A percentile compares a stretch with the other conserved stretches of the same genome.
Conservation (phyloP, 768 basidiomycete genomes). For the Boletus subcaerulescens region DNA sequence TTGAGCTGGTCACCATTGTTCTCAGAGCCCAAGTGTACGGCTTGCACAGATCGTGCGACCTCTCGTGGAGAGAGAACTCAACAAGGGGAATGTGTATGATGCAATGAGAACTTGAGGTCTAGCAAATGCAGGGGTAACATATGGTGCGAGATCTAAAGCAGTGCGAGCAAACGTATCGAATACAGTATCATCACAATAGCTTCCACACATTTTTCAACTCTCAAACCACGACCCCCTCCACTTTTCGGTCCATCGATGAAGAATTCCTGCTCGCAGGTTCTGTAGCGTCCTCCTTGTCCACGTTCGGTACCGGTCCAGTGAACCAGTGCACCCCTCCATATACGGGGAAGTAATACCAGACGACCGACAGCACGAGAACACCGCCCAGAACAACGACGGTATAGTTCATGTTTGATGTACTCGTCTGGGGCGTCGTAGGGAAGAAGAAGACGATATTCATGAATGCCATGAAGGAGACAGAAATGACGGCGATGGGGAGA, state of each 20-base stretch:
- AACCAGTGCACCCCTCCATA: slow-evolving; percentile 77
- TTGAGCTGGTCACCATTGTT: slow-evolving; percentile 64
- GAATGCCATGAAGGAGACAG: slow-evolving; percentile 65
- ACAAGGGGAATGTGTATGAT: slow-evolving; percentile 73
- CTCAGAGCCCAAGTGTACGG: slow-evolving; percentile 66
- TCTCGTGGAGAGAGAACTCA: slow-evolving; percentile 79
- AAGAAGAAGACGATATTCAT: slow-evolving; percentile 63
- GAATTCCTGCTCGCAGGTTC: neutral
- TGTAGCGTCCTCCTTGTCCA: slow-evolving; percentile 19
- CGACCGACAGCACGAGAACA: slow-evolving; percentile 50
- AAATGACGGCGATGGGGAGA: slow-evolving; percentile 48
- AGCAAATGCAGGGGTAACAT: too few relatives aligned
- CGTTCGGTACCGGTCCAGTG: slow-evolving; percentile 54
- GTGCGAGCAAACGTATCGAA: too few relatives aligned
- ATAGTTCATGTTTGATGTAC: slow-evolving; percentile 63
- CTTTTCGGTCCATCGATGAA: neutral
- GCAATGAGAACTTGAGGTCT: slow-evolving; percentile 34
- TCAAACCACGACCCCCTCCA: slow-evolving; percentile 22
- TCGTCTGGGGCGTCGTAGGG: slow-evolving; percentile 50
- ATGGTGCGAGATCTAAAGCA: too few relatives aligned
- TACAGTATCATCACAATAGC: too few relatives aligned
- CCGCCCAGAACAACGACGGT: slow-evolving; percentile 64
- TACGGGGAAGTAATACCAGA: slow-evolving; percentile 66
- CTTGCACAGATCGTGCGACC: slow-evolving; percentile 75
- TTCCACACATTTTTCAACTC: too few relatives aligned